Evolutionary conservation across 1,284 basidiomycete species (phyloP).

Genomic region (Cryptococcus wingfieldii): DNA sequence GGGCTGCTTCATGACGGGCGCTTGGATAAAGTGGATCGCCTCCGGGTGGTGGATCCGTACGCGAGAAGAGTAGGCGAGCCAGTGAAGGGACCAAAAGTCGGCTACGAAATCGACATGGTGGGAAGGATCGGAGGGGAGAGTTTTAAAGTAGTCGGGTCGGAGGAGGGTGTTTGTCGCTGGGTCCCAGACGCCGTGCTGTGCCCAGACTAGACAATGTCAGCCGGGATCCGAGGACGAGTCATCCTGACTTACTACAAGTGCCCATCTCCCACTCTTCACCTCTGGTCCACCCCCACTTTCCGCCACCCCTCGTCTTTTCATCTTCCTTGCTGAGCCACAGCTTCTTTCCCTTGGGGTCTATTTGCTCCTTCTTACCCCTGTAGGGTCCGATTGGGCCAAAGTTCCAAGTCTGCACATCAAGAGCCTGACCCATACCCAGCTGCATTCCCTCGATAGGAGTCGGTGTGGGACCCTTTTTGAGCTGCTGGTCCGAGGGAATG

Average conservation of each 20-base stretch:
- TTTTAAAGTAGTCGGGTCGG: constrained; percentile 73
- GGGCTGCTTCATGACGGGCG: constrained; percentile 83
- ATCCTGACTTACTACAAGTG: constrained; percentile 55
- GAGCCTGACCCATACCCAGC: constrained; percentile 79
- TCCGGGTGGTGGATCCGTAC: constrained; percentile 73
- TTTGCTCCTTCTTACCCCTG: constrained; percentile 63
- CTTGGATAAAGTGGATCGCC: constrained; percentile 85
- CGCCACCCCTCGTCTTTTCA: constrained; percentile 47
- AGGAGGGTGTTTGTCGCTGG: constrained; percentile 62
- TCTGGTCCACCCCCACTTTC: constrained; percentile 75
- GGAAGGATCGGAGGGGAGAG: constrained; percentile 45
- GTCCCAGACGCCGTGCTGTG: constrained; percentile 91
- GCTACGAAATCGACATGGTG: constrained; percentile 57
- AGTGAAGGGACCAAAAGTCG: constrained; percentile 82
- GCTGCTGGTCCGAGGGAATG: constrained; percentile 63
- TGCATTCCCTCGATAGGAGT: constrained; percentile 78
- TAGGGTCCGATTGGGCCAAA: constrained; percentile 78
- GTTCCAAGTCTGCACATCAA: constrained; percentile 79
- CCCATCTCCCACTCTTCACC: constrained; percentile 75
- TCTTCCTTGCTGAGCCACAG: constrained; percentile 64
- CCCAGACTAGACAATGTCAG: constrained; percentile 61
- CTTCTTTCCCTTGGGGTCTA: constrained; percentile 76
- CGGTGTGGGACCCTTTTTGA: constrained; percentile 82
- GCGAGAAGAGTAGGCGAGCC: constrained; percentile 59
- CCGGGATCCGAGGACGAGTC: background rate